These are phyloP conservation scores for Echria macrotheca DNA, from an alignment of 495 filamentous ascomycete species.

Conservation along the genomic window DNA sequence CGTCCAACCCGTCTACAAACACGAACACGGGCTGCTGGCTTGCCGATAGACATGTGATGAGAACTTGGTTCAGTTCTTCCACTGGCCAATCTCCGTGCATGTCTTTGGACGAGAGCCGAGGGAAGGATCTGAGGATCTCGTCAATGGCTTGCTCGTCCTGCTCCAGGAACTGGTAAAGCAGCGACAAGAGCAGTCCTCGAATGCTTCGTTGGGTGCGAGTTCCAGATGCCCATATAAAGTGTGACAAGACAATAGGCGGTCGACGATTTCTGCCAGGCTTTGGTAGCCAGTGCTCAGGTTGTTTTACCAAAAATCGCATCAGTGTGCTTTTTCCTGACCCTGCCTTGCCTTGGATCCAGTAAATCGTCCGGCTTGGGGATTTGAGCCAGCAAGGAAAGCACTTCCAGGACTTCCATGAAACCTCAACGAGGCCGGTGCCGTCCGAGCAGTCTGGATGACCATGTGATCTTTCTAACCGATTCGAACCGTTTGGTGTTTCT, in stretches of 20 bases:
- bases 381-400: conserved; percentile 33
- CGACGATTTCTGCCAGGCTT: not conserved
- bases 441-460: not conserved
- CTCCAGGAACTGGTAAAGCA: conserved; percentile 27
- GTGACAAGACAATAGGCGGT: conserved; percentile 16
- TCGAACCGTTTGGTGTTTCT: too few species aligned
- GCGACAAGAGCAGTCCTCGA: conserved; percentile 26
- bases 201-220: conserved; percentile 16
- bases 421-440: not conserved
- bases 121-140: conserved; percentile 2
- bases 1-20: conserved; percentile 23
- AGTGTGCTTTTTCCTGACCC: conserved; percentile 43
- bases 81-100: conserved; percentile 7
- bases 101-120: conserved; percentile 6
- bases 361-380: conserved; percentile 17
- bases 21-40: conserved; percentile 14
- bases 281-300: too few species aligned
- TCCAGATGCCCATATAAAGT: conserved; percentile 32
- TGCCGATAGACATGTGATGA: not conserved
- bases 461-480: too few species aligned
- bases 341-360: conserved; percentile 40
- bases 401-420: conserved; percentile 19
- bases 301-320: conserved; percentile 40
- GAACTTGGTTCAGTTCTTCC: conserved; percentile 11
- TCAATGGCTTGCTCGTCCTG: conserved; percentile 6